Evolutionary conservation across 1,284 basidiomycete species (phyloP), one percentile per base, ranked within the genome.

Genomic region (Cutaneotrichosporon cavernicola): DNA sequence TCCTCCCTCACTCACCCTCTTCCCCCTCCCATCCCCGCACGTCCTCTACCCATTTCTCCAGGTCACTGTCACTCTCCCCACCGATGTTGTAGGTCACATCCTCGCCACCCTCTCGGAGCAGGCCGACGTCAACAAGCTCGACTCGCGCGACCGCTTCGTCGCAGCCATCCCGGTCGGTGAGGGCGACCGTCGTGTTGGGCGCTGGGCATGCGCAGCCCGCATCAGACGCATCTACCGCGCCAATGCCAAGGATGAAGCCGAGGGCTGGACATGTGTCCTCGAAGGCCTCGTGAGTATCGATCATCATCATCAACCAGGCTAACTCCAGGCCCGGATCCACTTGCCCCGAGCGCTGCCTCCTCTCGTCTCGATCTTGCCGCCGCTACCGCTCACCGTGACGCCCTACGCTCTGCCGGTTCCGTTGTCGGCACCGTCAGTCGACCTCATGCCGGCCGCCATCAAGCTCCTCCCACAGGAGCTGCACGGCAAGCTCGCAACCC

Each of bases 121-220:
- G 51, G 62, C 66, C 11, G 66, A 67, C 38, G 38, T 65, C 46
- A 61, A 70, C 52, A 70, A 66, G 65, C 36, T 53, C n/a, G 65
- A 66, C 51, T 47, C 57, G 43, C 67, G 65, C 56, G 67, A 66
- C 30, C 62, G 67, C 22, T 64, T 62, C 49, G 65, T 79, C 18
- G 77, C 73, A 1, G 73, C 73, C 43, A 72, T 78, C 5, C 77
- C 77, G 22, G 77, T 78, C 18, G 62, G 69, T 16, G 76, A 79
- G 34, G 70, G 70, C 57, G 76, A 79, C 63, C 64, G 75, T 26
- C 71, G 77, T 38, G 69, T 78, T 5, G 74, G 75, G 18, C 65
- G 77, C 47, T 79, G 77, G 77, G 77, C 73, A 5, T 72, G 70
- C 75, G 77, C 77, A 21, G 77, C 73, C 8, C 66, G 73, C n/a